Base-by-base conservation (phyloP, 2,329 filamentous ascomycete species). In the Calonectria crousiana region DNA sequence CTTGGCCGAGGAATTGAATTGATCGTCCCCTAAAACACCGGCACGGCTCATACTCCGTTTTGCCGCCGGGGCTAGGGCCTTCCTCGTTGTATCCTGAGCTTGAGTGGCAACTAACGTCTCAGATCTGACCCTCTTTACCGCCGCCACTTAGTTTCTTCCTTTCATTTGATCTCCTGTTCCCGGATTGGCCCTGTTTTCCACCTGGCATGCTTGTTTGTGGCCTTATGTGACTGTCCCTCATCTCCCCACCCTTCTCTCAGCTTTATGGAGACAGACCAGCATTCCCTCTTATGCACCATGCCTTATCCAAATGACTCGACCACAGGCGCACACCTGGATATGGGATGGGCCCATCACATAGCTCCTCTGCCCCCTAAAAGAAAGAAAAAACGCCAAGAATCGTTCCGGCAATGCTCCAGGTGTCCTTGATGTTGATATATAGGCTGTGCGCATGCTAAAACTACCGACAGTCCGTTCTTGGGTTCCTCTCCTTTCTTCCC, bases 251-350 rank as follows among this genome's bases (percentile, higher is more conserved):
- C 23, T 26, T 30, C 38, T 47, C 26, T 38, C 41, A 58, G 60
- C 66, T 32, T 9, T n/a, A 60, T 60, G 56, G 56, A 60, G 34
- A 44, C 41, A 11, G 65, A 60, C 38, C 38, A 28, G 56, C 67
- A 62, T 52, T 52, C 44, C 38, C 38, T 49, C 30, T 69, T 16
- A 58, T 58, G 52, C 69, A 51, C 38, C n/a, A 38, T 36, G 38
- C 47, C 65, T 66, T 52, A 51, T 51, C 51, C 66, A 51, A 38
- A 60, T 58, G 49, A 69, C 38, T 51, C 32, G 28, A 49, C 66
- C 32, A 51, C 71, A 38, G 56, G 38, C 23, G 71, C 65, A 52
- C 65, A 60, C 71, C 71, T 73, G 71, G 49, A 65, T 73, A 49
- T 16, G 47, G 36, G 30, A 60, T 73, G 66, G 71, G 26, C 49